These are phyloP conservation scores for Malus fusca DNA, from an alignment of 306 rosid species.

Conservation along the genomic window DNA sequence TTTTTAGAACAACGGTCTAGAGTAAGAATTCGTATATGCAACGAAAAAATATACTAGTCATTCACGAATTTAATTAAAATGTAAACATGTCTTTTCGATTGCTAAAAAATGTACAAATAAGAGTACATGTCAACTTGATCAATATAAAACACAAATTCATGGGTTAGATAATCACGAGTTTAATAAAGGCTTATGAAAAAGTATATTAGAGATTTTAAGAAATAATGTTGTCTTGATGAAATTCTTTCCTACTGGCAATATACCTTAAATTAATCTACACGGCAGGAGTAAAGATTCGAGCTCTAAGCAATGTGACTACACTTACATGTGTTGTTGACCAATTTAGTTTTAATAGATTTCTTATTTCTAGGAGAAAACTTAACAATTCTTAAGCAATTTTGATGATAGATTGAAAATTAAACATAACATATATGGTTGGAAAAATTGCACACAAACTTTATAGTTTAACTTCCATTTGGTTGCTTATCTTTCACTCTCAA, in stretches of 20 bases:
- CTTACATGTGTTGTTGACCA: background rate
- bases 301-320: background rate
- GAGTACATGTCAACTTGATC: no score
- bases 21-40: background rate
- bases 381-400: background rate
- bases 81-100: no score
- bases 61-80: no score
- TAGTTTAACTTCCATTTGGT: background rate
- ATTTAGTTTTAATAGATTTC: background rate
- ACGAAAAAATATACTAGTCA: background rate
- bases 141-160: background rate
- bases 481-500: background rate
- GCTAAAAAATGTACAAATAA: no score
- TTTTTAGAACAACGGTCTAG: no score
- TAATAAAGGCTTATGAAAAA: background rate
- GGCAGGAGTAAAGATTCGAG: background rate
- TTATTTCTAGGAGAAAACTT: background rate
- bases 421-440: background rate
- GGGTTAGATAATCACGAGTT: background rate
- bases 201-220: background rate
- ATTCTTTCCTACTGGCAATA: no score
- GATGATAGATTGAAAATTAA: background rate
- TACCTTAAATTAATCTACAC: no score
- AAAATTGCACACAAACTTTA: background rate
- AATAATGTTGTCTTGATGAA: background rate